phyloP scores from a whole-genome alignment of 306 rosid genomes.

The Acacia acuminata region DNA sequence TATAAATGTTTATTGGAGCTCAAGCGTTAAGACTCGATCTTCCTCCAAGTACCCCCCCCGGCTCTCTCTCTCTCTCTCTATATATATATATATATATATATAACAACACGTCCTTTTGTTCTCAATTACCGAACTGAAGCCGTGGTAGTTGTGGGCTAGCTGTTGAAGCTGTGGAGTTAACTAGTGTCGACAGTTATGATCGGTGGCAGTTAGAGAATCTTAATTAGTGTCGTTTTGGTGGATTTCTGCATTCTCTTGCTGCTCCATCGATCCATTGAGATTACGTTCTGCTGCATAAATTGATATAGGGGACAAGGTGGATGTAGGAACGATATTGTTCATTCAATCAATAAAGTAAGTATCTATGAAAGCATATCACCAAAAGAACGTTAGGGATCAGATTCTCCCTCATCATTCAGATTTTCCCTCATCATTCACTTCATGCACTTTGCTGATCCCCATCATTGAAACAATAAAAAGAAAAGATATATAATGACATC shows the following conservation, averaged over 20 bases:
- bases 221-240: neutral
- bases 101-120: too few relatives aligned
- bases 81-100: too few relatives aligned
- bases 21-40: neutral
- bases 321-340: too few relatives aligned
- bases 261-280: neutral
- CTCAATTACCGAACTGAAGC: neutral
- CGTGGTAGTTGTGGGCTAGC: too few relatives aligned
- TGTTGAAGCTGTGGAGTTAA: too few relatives aligned
- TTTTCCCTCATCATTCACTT: neutral
- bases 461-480: neutral
- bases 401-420: neutral
- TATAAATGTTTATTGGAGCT: neutral
- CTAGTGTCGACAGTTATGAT: neutral
- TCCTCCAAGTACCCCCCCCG: neutral
- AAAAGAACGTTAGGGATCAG: neutral
- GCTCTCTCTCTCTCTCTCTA: too few relatives aligned
- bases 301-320: neutral
- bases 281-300: neutral
- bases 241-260: neutral
- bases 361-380: neutral
- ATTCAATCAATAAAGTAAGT: neutral
- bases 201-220: neutral
- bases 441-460: neutral
- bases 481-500: neutral